phyloP scores from a whole-genome alignment of 805 yeast genomes.

The Starmera caribaea region DNA sequence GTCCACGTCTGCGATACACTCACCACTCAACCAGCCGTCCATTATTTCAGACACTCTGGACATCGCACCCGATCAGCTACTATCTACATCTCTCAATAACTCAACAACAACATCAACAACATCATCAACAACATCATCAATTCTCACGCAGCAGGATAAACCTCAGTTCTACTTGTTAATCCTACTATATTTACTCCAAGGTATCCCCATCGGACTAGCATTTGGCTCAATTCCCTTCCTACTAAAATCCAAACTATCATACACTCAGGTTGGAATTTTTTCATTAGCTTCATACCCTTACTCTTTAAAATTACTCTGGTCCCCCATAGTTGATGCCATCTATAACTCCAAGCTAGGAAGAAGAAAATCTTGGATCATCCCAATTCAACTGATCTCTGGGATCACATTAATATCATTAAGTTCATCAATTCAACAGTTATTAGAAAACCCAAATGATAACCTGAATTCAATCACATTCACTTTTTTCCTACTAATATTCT shows the following conservation, averaged over 20 bases:
- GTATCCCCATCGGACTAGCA: slow-evolving; percentile 94
- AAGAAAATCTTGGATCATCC: slow-evolving; percentile 89
- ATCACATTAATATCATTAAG: slow-evolving; percentile 61
- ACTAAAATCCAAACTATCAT: slow-evolving; percentile 71
- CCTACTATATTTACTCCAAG: slow-evolving; percentile 75
- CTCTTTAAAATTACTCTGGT: slow-evolving; percentile 86
- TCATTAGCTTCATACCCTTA: slow-evolving; percentile 93
- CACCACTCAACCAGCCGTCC: slow-evolving; percentile 4
- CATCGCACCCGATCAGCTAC: background rate
- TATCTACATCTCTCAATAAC: background rate
- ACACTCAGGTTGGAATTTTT: slow-evolving; percentile 85
- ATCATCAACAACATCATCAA: slow-evolving; percentile 1
- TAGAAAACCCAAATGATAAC: slow-evolving; percentile 39
- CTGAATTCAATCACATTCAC: slow-evolving; percentile 51
- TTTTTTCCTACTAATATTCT: slow-evolving; percentile 70
- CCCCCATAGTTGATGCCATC: slow-evolving; percentile 89
- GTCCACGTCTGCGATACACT: slow-evolving; percentile 5
- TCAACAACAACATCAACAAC: slow-evolving; percentile 1
- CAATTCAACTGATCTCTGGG: slow-evolving; percentile 80
- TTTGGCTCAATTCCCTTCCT: slow-evolving; percentile 92
- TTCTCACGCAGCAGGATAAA: slow-evolving; percentile 42
- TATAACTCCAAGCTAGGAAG: slow-evolving; percentile 65
- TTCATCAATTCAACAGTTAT: slow-evolving; percentile 35
- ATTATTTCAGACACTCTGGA: slow-evolving; percentile 1
- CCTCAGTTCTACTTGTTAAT: slow-evolving; percentile 70